A percentile compares a stretch with the other conserved stretches of the same genome.
Evolutionary conservation across 768 basidiomycete genomes (phyloP).

Genomic region (Pleurotus citrinopileatus): DNA sequence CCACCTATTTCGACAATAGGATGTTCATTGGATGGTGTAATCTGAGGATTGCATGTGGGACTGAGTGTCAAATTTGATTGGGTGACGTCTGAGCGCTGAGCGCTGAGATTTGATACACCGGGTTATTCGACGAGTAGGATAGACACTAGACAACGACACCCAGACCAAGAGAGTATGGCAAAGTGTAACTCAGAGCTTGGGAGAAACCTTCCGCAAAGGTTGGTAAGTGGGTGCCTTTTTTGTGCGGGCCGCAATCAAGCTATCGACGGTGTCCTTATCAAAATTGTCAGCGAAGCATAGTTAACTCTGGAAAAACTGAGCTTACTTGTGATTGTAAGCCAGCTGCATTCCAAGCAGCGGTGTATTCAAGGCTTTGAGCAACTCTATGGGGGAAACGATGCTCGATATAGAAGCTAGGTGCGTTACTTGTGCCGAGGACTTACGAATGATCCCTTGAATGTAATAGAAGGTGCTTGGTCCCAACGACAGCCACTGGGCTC

Average conservation of each 20-base stretch:
- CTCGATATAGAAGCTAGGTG: neutral
- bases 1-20: too few species aligned
- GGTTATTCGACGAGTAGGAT: too few species aligned
- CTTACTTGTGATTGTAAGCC: conserved; percentile 38
- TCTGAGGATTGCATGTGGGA: too few species aligned
- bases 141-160: too few species aligned
- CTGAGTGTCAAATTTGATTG: too few species aligned
- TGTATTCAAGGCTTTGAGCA: conserved; percentile 40
- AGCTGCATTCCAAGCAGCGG: conserved; percentile 41
- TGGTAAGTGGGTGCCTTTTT: conserved; percentile 30
- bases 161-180: neutral
- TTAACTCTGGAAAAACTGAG: neutral
- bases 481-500: conserved; percentile 74
- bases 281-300: neutral
- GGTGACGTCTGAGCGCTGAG: too few species aligned
- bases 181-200: conserved; percentile 6
- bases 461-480: conserved; percentile 74
- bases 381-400: conserved; percentile 23
- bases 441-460: conserved; percentile 82
- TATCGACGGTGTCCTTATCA: conserved; percentile 36
- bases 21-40: too few species aligned
- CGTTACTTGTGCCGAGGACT: too few species aligned
- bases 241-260: conserved; percentile 27
- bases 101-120: too few species aligned
- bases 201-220: conserved; percentile 17